Evolutionary conservation across 805 yeast genomes (phyloP).

Genomic region (Candida succiphila): DNA sequence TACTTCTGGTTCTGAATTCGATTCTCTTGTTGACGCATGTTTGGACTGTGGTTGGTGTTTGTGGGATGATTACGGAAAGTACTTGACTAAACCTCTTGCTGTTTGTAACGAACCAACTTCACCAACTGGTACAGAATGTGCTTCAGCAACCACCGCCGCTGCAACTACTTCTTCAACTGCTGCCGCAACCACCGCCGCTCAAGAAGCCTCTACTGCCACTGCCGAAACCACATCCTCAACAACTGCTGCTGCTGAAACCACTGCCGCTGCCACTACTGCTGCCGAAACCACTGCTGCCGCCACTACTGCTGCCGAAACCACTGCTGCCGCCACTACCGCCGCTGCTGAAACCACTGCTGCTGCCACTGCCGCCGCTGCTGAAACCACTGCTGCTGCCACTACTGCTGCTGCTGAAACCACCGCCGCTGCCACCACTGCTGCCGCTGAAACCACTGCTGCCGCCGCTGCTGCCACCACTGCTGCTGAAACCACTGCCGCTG

Average conservation of each 20-base stretch:
- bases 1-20: slow-evolving; percentile 15
- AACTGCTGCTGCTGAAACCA: too few species aligned
- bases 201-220: slow-evolving; percentile 1
- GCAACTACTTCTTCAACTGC: slow-evolving; percentile 6
- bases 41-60: slow-evolving; percentile 29
- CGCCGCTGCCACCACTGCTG: slow-evolving; percentile 1
- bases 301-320: slow-evolving; percentile 5
- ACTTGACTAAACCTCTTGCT: slow-evolving; percentile 11
- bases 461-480: slow-evolving; percentile 6
- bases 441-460: slow-evolving; percentile 2
- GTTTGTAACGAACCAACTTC: slow-evolving; percentile 6
- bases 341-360: slow-evolving; percentile 2
- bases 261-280: slow-evolving; percentile 1
- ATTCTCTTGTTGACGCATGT: slow-evolving; percentile 17
- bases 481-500: slow-evolving; percentile 10
- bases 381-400: slow-evolving; percentile 11
- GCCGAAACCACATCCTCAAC: slow-evolving; percentile 3
- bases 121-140: slow-evolving; percentile 8
- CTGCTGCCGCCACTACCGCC: slow-evolving; percentile 10
- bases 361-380: slow-evolving; percentile 3
- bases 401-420: slow-evolving; percentile 6
- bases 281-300: slow-evolving; percentile 3
- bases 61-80: slow-evolving; percentile 23
- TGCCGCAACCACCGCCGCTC: slow-evolving; percentile 1
- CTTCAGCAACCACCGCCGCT: slow-evolving; percentile 10